Base-by-base conservation (phyloP, 768 basidiomycete species). In the Russula sp. region DNA sequence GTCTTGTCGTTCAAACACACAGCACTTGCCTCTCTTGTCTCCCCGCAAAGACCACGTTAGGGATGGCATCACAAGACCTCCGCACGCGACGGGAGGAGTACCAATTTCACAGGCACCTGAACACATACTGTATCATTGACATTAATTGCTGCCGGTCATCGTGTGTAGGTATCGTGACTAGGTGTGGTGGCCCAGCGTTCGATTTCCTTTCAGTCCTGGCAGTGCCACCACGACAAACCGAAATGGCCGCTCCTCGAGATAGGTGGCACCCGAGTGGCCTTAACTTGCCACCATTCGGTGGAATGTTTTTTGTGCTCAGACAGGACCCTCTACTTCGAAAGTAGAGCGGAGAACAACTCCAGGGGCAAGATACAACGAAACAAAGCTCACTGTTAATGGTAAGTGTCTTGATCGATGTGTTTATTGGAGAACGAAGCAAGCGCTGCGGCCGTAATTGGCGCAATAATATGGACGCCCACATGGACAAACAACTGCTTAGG, bases 401-500 rank as follows among this genome's bases (percentile, higher is more conserved):
- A 30, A 42, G 64, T 65, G 59, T 61, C 58, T n/a, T 60, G 59
- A 65, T 67, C 54, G 54, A 55, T 67, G 36, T 18, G 40, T n/a
- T 57, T 57, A 22, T 53, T 42, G 8, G 5, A 2, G 26, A 48
- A 34, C 22, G 24, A 34, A 34, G 53, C 55, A 57, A 66, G 59
- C 56, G 65, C 56, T 62, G 46, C 34, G 36, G 34, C 52, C 61
- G 40, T 66, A 77, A 76, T 67, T 72, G 74, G 72, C 63, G 64
- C 64, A 24, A 28, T 53, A 58, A 59, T 61, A 71, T 68, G 44
- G 44, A 76, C 76, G 70, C 77, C 79, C 77, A 79, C 78, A 79
- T 75, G 77, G 75, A 76, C 79, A 79, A 79, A 79, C 79, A 79
- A 79, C 58, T 72, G 70, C 72, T 73, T 75, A 72, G 76, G 65